Evolutionary conservation across 345 rosid species (phyloP).

Genomic region (Psidium guajava): DNA sequence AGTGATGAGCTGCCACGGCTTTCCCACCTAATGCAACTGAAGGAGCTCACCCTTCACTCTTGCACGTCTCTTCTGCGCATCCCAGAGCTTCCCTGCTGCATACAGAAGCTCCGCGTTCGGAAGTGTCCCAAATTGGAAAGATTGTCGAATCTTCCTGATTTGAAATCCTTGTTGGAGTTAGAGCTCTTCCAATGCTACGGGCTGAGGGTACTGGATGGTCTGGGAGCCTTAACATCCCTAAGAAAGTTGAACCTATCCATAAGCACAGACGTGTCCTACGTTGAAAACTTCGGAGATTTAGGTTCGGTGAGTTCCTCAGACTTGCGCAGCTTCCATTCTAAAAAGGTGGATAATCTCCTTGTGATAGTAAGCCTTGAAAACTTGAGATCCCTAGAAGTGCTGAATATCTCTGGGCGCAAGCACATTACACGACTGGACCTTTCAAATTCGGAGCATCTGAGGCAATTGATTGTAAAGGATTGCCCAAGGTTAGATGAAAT

Average conservation of each 20-base stretch:
- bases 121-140: neutral
- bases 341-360: neutral
- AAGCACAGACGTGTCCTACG: neutral
- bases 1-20: accelerated
- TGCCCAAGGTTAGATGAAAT: neutral
- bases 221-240: neutral
- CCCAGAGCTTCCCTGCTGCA: neutral
- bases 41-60: neutral
- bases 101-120: neutral
- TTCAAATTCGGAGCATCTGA: neutral
- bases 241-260: neutral
- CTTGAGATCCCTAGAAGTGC: neutral
- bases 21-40: neutral
- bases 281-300: neutral
- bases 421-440: neutral
- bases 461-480: neutral
- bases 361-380: neutral
- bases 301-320: neutral
- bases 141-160: neutral
- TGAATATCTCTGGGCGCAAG: neutral
- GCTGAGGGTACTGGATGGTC: neutral
- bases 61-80: neutral
- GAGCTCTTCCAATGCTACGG: neutral
- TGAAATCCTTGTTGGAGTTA: neutral
- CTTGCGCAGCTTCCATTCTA: accelerated